Evolutionary conservation across 306 rosid species (phyloP).

Genomic region (Quercus berberidifolia): DNA sequence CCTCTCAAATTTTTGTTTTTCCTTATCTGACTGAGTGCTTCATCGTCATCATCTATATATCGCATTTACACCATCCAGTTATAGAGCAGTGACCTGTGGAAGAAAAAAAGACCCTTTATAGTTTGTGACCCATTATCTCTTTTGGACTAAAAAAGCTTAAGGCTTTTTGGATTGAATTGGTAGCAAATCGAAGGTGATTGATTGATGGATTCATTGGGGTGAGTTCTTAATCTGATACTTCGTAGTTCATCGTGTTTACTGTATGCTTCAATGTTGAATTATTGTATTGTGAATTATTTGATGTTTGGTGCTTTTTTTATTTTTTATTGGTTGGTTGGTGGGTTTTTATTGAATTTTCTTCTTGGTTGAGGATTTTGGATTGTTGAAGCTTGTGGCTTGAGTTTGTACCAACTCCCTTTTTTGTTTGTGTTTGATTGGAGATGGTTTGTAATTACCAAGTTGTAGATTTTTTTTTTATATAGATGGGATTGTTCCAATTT

Average conservation of each 20-base stretch:
- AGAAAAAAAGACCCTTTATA: neutral
- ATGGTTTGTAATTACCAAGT: neutral
- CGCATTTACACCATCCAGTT: slow-evolving; percentile 24
- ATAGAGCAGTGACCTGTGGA: slow-evolving; percentile 18
- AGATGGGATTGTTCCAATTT: neutral
- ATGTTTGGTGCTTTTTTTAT: neutral
- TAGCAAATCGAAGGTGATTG: slow-evolving; percentile 32
- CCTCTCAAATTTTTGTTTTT: too few species aligned
- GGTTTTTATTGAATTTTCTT: slow-evolving; percentile 7
- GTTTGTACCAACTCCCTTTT: neutral
- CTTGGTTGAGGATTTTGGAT: slow-evolving; percentile 1
- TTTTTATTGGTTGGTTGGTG: slow-evolving; percentile 6
- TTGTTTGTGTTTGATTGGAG: neutral
- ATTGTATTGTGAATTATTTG: neutral
- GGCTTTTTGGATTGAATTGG: slow-evolving; percentile 19
- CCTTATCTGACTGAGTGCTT: slow-evolving; percentile 24
- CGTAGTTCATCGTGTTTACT: neutral
- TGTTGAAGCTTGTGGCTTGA: slow-evolving; percentile 12
- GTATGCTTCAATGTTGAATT: neutral
- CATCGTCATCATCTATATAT: slow-evolving; percentile 30
- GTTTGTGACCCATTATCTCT: neutral
- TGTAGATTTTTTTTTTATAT: neutral
- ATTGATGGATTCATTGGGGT: slow-evolving; percentile 7
- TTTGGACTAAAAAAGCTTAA: slow-evolving; percentile 2
- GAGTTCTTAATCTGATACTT: slow-evolving; percentile 19